A percentile compares a stretch with the other conserved stretches of the same genome.
phyloP scores from a whole-genome alignment of 2,329 filamentous ascomycete genomes.

The Plectosphaerella cucumerina region DNA sequence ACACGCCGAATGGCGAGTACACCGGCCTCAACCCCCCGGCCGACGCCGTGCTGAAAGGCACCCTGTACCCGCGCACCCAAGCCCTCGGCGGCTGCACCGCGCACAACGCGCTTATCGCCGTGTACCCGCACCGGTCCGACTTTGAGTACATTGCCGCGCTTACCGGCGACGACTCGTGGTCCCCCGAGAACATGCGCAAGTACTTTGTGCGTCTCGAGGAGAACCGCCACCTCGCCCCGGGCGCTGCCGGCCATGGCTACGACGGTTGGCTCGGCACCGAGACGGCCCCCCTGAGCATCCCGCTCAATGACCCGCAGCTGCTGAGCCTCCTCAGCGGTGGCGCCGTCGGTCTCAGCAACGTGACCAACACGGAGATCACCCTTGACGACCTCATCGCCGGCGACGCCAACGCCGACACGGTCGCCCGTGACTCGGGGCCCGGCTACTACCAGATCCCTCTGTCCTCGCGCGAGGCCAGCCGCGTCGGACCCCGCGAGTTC shows the following conservation, averaged over 20 bases:
- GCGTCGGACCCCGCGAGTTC: slow-evolving; percentile 52
- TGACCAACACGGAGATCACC: slow-evolving; percentile 18
- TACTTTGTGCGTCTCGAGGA: slow-evolving; percentile 52
- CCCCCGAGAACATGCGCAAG: slow-evolving; percentile 50
- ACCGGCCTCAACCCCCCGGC: slow-evolving; percentile 48
- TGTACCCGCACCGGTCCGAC: slow-evolving; percentile 49
- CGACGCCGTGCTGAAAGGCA: slow-evolving; percentile 47
- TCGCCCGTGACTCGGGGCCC: slow-evolving; percentile 37
- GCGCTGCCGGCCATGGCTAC: slow-evolving; percentile 47
- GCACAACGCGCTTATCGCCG: slow-evolving; percentile 50
- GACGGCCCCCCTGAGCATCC: slow-evolving; percentile 44
- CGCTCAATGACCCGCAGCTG: slow-evolving; percentile 48
- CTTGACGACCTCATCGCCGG: slow-evolving; percentile 33
- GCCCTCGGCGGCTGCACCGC: slow-evolving; percentile 53
- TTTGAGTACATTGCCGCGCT: slow-evolving; percentile 47
- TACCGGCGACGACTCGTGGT: slow-evolving; percentile 54
- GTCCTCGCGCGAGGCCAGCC: slow-evolving; percentile 43
- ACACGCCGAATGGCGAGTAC: slow-evolving; percentile 46
- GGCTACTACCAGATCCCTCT: slow-evolving; percentile 57
- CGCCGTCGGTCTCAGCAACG: slow-evolving; percentile 43
- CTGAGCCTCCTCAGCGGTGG: slow-evolving; percentile 46
- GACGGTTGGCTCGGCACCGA: slow-evolving; percentile 53
- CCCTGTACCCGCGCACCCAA: slow-evolving; percentile 53
- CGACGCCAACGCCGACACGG: slow-evolving; percentile 46
- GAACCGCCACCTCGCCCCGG: slow-evolving; percentile 42